Evolutionary conservation across 2,329 filamentous ascomycete species (phyloP).

Genomic region (Cercospora beticola): DNA sequence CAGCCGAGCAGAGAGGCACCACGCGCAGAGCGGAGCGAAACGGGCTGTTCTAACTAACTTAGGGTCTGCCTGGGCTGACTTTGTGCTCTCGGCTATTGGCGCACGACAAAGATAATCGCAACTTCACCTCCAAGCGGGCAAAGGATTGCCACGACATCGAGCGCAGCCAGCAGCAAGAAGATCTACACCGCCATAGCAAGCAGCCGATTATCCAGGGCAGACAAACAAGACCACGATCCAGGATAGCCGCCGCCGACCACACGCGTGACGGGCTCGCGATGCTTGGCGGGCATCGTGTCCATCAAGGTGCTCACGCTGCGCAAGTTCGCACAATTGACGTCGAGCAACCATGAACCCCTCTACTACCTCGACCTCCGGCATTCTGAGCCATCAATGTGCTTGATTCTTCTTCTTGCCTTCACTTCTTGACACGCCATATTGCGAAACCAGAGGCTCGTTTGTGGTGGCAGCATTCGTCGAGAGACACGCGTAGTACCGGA

Average conservation of each 20-base stretch:
- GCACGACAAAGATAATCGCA: neutral
- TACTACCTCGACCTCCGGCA: conserved; percentile 3
- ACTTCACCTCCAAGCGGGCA: neutral
- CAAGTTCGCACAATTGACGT: conserved; percentile 6
- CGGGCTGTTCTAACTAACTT: neutral
- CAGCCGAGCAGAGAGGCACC: neutral
- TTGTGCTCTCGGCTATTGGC: conserved; percentile 2
- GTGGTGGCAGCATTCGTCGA: neutral
- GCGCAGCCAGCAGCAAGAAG: neutral
- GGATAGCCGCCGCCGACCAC: neutral
- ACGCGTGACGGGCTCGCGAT: conserved; percentile 7
- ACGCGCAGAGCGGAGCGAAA: neutral
- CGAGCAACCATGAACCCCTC: conserved; percentile 3
- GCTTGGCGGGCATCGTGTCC: conserved; percentile 11
- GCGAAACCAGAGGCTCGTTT: neutral
- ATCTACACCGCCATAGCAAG: neutral
- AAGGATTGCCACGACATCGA: neutral
- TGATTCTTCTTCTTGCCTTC: neutral
- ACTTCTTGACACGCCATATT: neutral
- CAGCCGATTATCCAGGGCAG: neutral
- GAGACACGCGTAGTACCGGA: neutral
- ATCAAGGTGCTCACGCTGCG: conserved; percentile 23
- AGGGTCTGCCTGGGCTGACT: neutral
- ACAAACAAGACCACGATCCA: neutral
- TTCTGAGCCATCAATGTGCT: conserved; percentile 16